Evolutionary conservation across 345 rosid species (phyloP).

Genomic region (Adansonia digitata): DNA sequence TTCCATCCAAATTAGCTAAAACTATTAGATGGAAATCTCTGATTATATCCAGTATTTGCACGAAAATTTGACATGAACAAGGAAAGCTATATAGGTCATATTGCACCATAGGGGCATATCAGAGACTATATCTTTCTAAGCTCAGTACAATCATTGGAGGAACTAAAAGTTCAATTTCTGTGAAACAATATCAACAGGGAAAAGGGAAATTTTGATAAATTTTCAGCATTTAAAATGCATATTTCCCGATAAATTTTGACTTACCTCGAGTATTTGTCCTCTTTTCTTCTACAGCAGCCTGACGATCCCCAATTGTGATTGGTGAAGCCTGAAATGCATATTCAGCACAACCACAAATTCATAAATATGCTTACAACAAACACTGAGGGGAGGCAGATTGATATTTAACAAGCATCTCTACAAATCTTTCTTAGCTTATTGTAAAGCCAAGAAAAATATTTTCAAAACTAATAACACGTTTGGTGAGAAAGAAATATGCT

Average conservation of each 20-base stretch:
- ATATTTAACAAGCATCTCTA: neutral
- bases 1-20: neutral
- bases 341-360: neutral
- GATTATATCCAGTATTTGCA: neutral
- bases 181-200: neutral
- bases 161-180: neutral
- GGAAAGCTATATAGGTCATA: neutral
- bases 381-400: neutral
- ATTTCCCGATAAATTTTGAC: neutral
- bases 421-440: neutral
- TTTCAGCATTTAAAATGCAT: neutral
- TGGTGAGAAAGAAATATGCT: neutral
- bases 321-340: conserved; percentile 52
- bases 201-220: neutral
- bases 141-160: neutral
- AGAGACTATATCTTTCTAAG: neutral
- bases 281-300: conserved; percentile 51
- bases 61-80: neutral
- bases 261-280: conserved; percentile 57
- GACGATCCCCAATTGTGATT: conserved; percentile 38
- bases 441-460: neutral
- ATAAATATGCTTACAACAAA: neutral
- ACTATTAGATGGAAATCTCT: neutral
- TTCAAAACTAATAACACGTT: neutral
- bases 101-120: neutral